A percentile compares a stretch with the other conserved stretches of the same genome.
Conservation (phyloP, 1,284 basidiomycete genomes). For the Filobasidium uniguttulatum region DNA sequence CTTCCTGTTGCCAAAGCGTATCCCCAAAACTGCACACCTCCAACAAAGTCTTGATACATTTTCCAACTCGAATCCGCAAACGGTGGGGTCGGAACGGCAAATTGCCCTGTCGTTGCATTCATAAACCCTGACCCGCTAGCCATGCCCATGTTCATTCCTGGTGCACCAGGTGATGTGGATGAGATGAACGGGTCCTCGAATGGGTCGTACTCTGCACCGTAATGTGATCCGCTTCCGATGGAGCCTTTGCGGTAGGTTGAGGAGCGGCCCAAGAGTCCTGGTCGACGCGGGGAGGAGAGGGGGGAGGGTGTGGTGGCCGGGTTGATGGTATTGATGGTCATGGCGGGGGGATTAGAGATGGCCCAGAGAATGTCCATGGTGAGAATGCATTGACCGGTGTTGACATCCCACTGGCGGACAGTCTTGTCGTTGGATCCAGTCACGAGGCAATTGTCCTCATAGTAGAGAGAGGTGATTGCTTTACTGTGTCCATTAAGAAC, state of each 20-base stretch:
- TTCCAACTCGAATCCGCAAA: constrained; percentile 81
- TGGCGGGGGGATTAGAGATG: constrained; percentile 67
- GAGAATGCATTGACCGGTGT: constrained; percentile 92
- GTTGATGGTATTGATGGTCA: constrained; percentile 28
- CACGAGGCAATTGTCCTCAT: constrained; percentile 84
- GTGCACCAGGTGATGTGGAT: constrained; percentile 21
- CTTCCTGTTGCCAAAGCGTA: constrained; percentile 93
- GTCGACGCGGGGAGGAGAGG: constrained; percentile 20
- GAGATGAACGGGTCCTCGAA: constrained; percentile 40
- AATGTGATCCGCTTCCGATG: neutral
- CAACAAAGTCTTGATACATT: constrained; percentile 94
- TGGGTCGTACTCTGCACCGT: constrained; percentile 25
- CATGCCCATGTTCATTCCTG: constrained; percentile 20
- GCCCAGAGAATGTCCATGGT: constrained; percentile 99
- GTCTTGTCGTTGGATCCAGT: constrained; percentile 98
- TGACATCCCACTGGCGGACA: constrained; percentile 92
- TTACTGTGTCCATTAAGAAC: constrained; percentile 83
- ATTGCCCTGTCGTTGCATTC: constrained; percentile 47
- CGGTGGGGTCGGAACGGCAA: constrained; percentile 70
- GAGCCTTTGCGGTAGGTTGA: constrained; percentile 11
- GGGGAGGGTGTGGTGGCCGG: constrained; percentile 20
- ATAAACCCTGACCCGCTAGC: constrained; percentile 28
- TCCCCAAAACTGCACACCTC: constrained; percentile 96
- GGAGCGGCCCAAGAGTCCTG: constrained; percentile 7
- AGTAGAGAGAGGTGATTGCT: constrained; percentile 82